Conservation (phyloP, 2,329 filamentous ascomycete genomes). For the Graphilbum sp. region DNA sequence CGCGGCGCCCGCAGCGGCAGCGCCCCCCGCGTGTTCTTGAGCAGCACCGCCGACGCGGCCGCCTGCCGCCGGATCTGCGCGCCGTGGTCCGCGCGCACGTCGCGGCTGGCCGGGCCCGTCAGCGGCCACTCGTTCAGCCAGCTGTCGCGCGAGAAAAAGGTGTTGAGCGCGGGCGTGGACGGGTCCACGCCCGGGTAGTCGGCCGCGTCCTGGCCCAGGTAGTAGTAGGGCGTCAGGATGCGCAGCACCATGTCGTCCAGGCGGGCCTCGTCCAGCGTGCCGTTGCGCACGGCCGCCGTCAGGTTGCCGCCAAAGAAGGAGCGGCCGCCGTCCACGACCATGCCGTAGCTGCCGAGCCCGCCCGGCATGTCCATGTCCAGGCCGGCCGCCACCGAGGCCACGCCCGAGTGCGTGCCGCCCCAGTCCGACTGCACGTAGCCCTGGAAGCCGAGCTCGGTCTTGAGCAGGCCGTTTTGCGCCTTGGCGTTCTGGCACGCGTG, state of each 20-base stretch:
- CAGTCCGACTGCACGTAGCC: constrained; percentile 23
- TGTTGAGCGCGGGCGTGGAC: constrained; percentile 30
- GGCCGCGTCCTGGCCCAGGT: constrained; percentile 12
- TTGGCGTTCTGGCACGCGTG: constrained; percentile 51
- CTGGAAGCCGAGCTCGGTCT: constrained; percentile 57
- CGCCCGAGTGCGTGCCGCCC: constrained; percentile 27
- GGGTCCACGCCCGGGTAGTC: constrained; percentile 12
- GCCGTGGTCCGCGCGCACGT: constrained; percentile 37
- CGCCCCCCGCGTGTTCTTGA: constrained; percentile 46
- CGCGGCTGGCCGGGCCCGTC: constrained; percentile 5
- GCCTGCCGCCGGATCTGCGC: constrained; percentile 32
- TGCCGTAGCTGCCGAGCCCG: constrained; percentile 39
- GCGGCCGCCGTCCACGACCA: constrained; percentile 25
- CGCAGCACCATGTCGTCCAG: constrained; percentile 54
- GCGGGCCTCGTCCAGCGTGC: constrained; percentile 54
- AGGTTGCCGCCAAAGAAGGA: constrained; percentile 63
- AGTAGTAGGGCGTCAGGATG: constrained; percentile 27
- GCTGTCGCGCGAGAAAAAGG: constrained; percentile 29
- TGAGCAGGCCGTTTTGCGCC: constrained; percentile 44
- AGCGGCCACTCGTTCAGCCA: constrained; percentile 20
- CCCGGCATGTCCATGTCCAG: constrained; percentile 57
- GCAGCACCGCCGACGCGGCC: constrained; percentile 38
- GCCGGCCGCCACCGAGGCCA: constrained; percentile 42
- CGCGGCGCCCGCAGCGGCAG: constrained; percentile 28
- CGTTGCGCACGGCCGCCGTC: constrained; percentile 54